Evolutionary conservation across 768 basidiomycete species (phyloP), one percentile per base, ranked within the genome.

Genomic region (Xerocomellus dryophilus): DNA sequence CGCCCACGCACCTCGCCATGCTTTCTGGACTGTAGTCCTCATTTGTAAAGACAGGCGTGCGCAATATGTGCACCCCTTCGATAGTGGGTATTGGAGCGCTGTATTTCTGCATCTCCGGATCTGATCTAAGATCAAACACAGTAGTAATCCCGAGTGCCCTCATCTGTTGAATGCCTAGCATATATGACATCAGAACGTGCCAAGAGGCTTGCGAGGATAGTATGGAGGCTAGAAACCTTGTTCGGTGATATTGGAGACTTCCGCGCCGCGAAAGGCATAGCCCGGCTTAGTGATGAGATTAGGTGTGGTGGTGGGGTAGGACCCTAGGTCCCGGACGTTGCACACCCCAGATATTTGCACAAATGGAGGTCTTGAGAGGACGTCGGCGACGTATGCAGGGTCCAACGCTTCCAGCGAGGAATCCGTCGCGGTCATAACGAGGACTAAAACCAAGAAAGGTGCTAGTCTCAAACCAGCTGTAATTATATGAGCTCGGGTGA

Each of bases 21-120:
- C 78, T 82, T 70, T 90, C 86, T 20, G 89, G 89, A 66, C 88
- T 90, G 68, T 91, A 91, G 65, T 92, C 90, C 65, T 85, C 85
- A 43, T 73, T 82, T 61, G 78, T 73, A 56, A 81, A 81, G 48
- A 91, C 86, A 1, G 90, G 88, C 14, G 74, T 72, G 50, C 79
- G 84, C 15, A 82, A 43, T 48, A 90, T 67, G 35, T 81, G 76
- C 21, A 90, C 76, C 7, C 83, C 86, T 25, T 83, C 79, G 53
- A 92, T 83, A 14, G 66, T 57, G 43, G 88, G 88, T 47, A 80
- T 71, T 11, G 86, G 86, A 5, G 81, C 67, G 48, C 82, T 78
- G 70, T 88, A 92, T 69, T 88, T 89, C 60, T 71, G 73, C 60
- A 90, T 87, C 72, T 93, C 90, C 5, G 81, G 84, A 64, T 90